Evolutionary conservation across 2,329 filamentous ascomycete genomes (phyloP).

Genomic region (Paraphoma sp.): DNA sequence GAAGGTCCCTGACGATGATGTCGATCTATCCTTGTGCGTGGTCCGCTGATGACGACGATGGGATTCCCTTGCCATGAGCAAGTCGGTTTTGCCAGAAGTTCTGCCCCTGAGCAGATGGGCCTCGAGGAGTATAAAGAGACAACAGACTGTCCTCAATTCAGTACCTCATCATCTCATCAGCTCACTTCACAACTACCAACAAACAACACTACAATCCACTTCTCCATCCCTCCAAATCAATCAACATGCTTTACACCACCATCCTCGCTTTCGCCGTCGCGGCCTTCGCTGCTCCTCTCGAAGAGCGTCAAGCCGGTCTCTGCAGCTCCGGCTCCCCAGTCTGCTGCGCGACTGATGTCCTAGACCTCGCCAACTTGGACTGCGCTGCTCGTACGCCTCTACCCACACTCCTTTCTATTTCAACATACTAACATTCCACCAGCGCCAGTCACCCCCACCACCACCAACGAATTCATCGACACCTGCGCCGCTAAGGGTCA

Average conservation of each 20-base stretch:
- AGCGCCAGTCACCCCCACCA: conserved; percentile 48
- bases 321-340: conserved; percentile 51
- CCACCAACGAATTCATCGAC: conserved; percentile 53
- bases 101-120: conserved; percentile 6
- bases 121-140: conserved; percentile 41
- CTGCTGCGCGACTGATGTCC: conserved; percentile 69
- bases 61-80: conserved; percentile 4
- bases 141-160: conserved; percentile 20
- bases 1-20: conserved; percentile 19
- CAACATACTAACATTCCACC: conserved; percentile 17
- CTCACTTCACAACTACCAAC: conserved; percentile 19
- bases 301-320: conserved; percentile 41
- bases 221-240: conserved; percentile 4
- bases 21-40: conserved; percentile 21
- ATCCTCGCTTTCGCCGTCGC: conserved; percentile 41
- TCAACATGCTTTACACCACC: conserved; percentile 46
- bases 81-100: conserved; percentile 4
- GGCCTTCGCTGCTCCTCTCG: conserved; percentile 39
- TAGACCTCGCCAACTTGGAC: conserved; percentile 64
- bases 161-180: conserved; percentile 34
- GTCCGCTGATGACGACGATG: conserved; percentile 34
- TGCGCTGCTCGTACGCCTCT: conserved; percentile 60
- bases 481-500: conserved; percentile 59
- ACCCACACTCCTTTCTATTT: neutral
- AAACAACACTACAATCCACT: conserved; percentile 14